A percentile compares a stretch with the other conserved stretches of the same genome.
phyloP scores from a whole-genome alignment of 106 monocot species.

The Dendrobium nobile region DNA sequence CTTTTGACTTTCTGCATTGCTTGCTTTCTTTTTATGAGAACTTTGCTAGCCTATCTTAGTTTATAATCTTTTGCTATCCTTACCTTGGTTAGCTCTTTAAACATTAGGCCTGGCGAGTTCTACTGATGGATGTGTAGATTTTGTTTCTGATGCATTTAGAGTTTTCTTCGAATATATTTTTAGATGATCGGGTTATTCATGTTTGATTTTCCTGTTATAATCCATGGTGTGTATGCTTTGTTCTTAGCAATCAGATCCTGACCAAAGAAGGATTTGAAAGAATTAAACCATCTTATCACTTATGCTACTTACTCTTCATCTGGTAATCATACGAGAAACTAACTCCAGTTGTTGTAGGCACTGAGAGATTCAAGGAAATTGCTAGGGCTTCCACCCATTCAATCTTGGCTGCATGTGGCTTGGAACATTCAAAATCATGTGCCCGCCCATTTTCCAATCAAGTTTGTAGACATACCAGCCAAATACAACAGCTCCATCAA shows the following conservation, averaged over 20 bases:
- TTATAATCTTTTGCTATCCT: not conserved
- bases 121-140: not conserved
- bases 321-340: not conserved
- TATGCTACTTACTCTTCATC: no score
- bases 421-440: slow-evolving; percentile 45
- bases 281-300: no score
- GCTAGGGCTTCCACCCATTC: slow-evolving; percentile 69
- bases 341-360: slow-evolving; percentile 23
- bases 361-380: slow-evolving; percentile 53
- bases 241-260: no score
- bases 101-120: no score
- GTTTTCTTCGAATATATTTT: not conserved
- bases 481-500: slow-evolving; percentile 2
- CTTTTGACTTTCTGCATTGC: no score
- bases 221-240: no score
- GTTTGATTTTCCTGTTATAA: not conserved
- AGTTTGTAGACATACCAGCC: slow-evolving; percentile 31
- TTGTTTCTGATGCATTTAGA: not conserved
- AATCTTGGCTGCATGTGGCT: slow-evolving; percentile 67
- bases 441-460: slow-evolving; percentile 19
- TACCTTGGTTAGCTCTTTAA: no score
- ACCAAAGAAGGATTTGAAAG: no score
- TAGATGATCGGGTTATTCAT: not conserved
- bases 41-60: not conserved
- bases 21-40: no score